phyloP scores from a whole-genome alignment of 2,329 filamentous ascomycete genomes.

The Ophiocordyceps camponoti-rufipedis region DNA sequence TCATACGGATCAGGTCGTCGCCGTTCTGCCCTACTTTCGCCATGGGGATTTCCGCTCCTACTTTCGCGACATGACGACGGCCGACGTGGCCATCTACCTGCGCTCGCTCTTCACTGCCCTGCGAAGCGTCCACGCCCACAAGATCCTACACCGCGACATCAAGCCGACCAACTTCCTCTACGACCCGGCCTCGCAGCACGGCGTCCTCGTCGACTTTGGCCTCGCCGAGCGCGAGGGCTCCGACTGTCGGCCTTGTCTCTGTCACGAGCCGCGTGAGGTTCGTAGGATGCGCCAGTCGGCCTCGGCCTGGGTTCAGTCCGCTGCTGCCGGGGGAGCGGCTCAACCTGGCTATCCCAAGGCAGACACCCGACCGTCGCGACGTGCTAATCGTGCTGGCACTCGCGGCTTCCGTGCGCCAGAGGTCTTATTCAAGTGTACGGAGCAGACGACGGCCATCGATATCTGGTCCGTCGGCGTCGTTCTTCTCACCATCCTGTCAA shows the following conservation, averaged over 20 bases:
- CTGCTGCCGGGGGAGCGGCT: conserved; percentile 25
- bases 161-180: conserved; percentile 98
- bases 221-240: conserved; percentile 70
- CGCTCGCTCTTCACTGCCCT: conserved; percentile 75
- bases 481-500: conserved; percentile 79
- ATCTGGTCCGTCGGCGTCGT: conserved; percentile 98
- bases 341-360: conserved; percentile 68
- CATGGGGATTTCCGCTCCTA: conserved; percentile 91
- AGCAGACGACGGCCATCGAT: conserved; percentile 85
- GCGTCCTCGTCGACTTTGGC: conserved; percentile 97
- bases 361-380: conserved; percentile 70
- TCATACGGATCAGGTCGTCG: conserved; percentile 83
- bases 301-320: conserved; percentile 36
- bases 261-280: conserved; percentile 44
- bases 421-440: conserved; percentile 91
- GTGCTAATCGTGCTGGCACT: conserved; percentile 88
- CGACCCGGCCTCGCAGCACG: conserved; percentile 59
- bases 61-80: conserved; percentile 74
- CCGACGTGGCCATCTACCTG: conserved; percentile 81
- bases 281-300: conserved; percentile 41
- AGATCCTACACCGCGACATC: conserved; percentile 86
- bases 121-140: conserved; percentile 60
- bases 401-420: conserved; percentile 92
- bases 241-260: conserved; percentile 67
- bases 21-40: conserved; percentile 86